These are phyloP conservation scores for Penicillium bialowiezense DNA, from an alignment of 495 filamentous ascomycete species.

Conservation along the genomic window DNA sequence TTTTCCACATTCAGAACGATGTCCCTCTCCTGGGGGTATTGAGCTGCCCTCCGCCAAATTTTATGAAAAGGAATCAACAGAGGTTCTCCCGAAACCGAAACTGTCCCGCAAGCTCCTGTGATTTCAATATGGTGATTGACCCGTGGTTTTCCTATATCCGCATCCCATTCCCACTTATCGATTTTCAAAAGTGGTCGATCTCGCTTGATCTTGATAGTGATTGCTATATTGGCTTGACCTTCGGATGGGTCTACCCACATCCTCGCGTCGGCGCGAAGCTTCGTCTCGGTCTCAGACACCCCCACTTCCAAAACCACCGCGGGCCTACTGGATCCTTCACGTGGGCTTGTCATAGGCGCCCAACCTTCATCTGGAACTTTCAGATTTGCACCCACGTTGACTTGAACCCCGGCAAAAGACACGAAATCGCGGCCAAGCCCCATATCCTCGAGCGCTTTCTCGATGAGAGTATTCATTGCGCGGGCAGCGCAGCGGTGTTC, in stretches of 20 bases:
- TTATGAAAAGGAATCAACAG: slow-evolving; percentile 2
- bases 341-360: slow-evolving; percentile 1
- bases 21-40: neutral
- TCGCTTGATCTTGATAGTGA: slow-evolving; percentile 6
- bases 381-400: neutral
- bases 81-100: neutral
- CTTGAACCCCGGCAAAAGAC: slow-evolving; percentile 5
- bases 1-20: slow-evolving; percentile 2
- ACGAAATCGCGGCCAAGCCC: neutral
- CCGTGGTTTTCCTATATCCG: neutral
- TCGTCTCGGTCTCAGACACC: slow-evolving; percentile 1
- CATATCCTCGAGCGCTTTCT: neutral
- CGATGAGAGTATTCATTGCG: slow-evolving; percentile 3
- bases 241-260: slow-evolving; percentile 6
- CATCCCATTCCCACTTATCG: slow-evolving; percentile 5
- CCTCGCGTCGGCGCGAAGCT: slow-evolving; percentile 5
- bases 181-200: slow-evolving; percentile 3
- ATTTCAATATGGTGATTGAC: slow-evolving; percentile 2
- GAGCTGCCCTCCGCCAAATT: slow-evolving; percentile 1
- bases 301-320: slow-evolving; percentile 8
- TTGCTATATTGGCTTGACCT: slow-evolving; percentile 5
- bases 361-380: slow-evolving; percentile 8
- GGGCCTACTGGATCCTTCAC: neutral
- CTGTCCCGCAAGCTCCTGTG: neutral
- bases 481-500: slow-evolving; percentile 4